A percentile compares a stretch with the other conserved stretches of the same genome.
Evolutionary conservation across 495 filamentous ascomycete genomes (phyloP).

Genomic region (Tuber indicum): DNA sequence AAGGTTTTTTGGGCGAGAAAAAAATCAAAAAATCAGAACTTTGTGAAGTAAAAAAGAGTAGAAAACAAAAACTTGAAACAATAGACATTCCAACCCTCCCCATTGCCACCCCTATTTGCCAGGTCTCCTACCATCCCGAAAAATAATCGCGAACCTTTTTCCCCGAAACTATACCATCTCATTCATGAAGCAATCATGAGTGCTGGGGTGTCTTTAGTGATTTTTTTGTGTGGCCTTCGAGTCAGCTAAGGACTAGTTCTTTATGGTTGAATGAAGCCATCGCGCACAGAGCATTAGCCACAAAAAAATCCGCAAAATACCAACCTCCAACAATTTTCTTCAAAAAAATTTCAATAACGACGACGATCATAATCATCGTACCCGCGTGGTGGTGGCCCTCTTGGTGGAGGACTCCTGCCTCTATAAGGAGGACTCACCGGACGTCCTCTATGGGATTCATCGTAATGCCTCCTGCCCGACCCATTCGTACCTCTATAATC

Average conservation of each 20-base stretch:
- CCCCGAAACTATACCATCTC: not conserved
- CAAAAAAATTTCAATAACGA: slow-evolving; percentile 32
- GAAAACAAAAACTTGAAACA: not conserved
- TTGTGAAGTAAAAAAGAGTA: not conserved
- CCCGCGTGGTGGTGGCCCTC: slow-evolving; percentile 31
- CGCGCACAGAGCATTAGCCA: slow-evolving; percentile 33
- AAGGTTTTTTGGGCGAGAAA: not conserved
- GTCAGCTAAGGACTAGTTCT: slow-evolving; percentile 5
- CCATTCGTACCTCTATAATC: slow-evolving; percentile 30
- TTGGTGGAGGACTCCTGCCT: slow-evolving; percentile 40
- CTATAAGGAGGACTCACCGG: slow-evolving; percentile 40
- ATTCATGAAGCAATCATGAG: not conserved
- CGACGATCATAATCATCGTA: slow-evolving; percentile 42
- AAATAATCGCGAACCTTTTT: not conserved
- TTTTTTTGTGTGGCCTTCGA: slow-evolving; percentile 6
- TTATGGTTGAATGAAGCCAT: slow-evolving; percentile 1
- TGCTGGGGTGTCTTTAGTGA: not conserved
- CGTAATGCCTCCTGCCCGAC: slow-evolving; percentile 39
- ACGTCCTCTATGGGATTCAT: slow-evolving; percentile 39
- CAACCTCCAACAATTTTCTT: slow-evolving; percentile 25
- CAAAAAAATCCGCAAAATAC: slow-evolving; percentile 29
- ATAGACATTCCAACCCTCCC: not conserved
- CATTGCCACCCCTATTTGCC: not conserved
- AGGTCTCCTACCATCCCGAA: not conserved
- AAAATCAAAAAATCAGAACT: not conserved